Evolutionary conservation across 352 stramenopile genomes (phyloP).

Genomic region (Globisporangium cylindrosporum): DNA sequence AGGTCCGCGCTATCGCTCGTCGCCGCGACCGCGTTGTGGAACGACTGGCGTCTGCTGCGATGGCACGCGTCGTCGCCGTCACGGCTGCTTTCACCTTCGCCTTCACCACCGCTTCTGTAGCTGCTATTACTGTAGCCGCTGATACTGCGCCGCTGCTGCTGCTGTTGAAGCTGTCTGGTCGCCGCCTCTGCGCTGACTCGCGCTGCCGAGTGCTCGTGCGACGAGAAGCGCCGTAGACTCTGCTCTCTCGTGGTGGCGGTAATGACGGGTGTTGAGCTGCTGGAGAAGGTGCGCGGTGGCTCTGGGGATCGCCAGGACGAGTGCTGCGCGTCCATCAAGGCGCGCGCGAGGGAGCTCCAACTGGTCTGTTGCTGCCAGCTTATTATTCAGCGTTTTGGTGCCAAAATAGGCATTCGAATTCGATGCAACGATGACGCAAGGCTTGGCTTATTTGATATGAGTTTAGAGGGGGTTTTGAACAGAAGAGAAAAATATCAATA

Average conservation of each 20-base stretch:
- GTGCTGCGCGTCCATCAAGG: constrained; percentile 5
- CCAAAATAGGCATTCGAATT: constrained; percentile 5
- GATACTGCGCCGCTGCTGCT: neutral
- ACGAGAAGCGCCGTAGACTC: constrained; percentile 12
- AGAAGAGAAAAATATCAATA: too few species aligned
- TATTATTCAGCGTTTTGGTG: too few species aligned
- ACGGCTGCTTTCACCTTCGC: neutral
- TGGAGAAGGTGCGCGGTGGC: neutral
- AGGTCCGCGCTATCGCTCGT: constrained; percentile 40
- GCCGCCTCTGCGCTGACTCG: neutral
- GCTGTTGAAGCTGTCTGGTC: neutral
- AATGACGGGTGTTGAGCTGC: neutral
- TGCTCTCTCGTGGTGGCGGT: constrained; percentile 1
- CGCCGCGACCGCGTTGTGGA: constrained; percentile 12
- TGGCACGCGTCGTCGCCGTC: neutral
- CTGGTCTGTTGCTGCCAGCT: too few species aligned
- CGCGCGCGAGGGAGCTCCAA: neutral
- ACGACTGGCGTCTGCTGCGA: constrained; percentile 6
- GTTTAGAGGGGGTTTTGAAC: too few species aligned
- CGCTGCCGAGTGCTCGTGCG: constrained; percentile 9
- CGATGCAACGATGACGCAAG: neutral
- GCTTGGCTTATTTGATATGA: too few species aligned
- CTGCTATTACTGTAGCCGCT: neutral
- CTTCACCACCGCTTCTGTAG: neutral
- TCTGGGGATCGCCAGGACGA: neutral